These are phyloP conservation scores for Phytophthora megakarya DNA, from an alignment of 352 stramenopile species.

Conservation along the genomic window DNA sequence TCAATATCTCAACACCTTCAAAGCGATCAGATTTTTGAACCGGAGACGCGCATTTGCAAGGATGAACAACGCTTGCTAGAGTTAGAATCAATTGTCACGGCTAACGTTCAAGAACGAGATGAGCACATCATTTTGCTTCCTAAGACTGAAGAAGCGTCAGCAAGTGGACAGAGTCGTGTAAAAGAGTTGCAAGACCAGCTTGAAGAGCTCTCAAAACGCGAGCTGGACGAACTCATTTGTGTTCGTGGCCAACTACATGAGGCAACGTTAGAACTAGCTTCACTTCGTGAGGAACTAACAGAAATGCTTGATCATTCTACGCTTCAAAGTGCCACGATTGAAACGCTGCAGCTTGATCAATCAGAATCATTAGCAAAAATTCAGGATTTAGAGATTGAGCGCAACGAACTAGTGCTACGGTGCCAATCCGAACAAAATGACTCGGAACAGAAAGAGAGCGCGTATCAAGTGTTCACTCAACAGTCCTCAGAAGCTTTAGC, in stretches of 20 bases:
- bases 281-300: conserved; percentile 28
- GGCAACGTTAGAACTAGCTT: conserved; percentile 25
- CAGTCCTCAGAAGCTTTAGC: background rate
- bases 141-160: conserved; percentile 26
- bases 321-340: conserved; percentile 26
- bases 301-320: conserved; percentile 29
- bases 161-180: conserved; percentile 15
- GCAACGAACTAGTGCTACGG: conserved; percentile 9
- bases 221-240: conserved; percentile 23
- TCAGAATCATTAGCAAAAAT: background rate
- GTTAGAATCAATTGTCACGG: conserved; percentile 4
- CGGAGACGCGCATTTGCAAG: background rate
- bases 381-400: conserved; percentile 14
- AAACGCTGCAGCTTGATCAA: conserved; percentile 18
- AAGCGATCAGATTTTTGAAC: background rate
- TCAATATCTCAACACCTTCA: background rate
- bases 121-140: conserved; percentile 11
- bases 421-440: background rate
- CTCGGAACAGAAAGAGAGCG: conserved; percentile 5
- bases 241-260: conserved; percentile 29
- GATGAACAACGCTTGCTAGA: conserved; percentile 7
- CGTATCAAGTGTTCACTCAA: background rate
- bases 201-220: background rate
- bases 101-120: conserved; percentile 5
- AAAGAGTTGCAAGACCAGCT: conserved; percentile 17